Base-by-base conservation (phyloP, 768 basidiomycete species). In the Gloeophyllum trabeum region DNA sequence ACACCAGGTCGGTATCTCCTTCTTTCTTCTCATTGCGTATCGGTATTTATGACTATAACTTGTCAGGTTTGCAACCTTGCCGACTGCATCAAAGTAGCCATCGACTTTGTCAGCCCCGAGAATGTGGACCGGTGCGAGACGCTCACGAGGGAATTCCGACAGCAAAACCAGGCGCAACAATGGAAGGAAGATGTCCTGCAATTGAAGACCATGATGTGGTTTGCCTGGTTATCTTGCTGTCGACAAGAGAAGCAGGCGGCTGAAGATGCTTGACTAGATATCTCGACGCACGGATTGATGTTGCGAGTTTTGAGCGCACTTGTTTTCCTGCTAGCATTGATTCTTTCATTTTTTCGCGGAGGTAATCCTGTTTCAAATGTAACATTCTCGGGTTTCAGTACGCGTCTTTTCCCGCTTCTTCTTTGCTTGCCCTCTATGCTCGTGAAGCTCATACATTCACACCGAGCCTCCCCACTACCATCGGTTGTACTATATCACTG, bases 101-200 rank as follows among this genome's bases (percentile, higher is more conserved):
- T 84, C 52, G 93, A 97, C 61, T 97, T 91, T 59, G 90, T 96
- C 49, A 88, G 84, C 67, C 83, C 91, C 34, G 88, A 96, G 65
- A 96, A 94, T 56, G 80, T 97, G 28, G 66, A 64, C 38, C 75
- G 89, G 24, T 97, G 93, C 60, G 87, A 87, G 60, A 69, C 70
- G 57, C 70, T 97, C 43, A 92, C 87, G 46, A 68, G 70, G 50
- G 92, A 97, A 63, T 96, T 96, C 62, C 73, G 92, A 45, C 78
- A 81, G 55, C 87, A 93, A 62, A 94, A 94, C 54, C 79, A 82
- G 57, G 74, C 75, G 40, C 79, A 79, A 68, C 81, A 73, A 34
- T 97, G 93, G 93, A 92, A 93, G 60, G 84, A 90, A 57, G 93
- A 97, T 55, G 86, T 94, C 4, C 66, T 97, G 51, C 89, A 93